Conservation (phyloP, 768 basidiomycete species). For the Coprinellus micaceus region DNA sequence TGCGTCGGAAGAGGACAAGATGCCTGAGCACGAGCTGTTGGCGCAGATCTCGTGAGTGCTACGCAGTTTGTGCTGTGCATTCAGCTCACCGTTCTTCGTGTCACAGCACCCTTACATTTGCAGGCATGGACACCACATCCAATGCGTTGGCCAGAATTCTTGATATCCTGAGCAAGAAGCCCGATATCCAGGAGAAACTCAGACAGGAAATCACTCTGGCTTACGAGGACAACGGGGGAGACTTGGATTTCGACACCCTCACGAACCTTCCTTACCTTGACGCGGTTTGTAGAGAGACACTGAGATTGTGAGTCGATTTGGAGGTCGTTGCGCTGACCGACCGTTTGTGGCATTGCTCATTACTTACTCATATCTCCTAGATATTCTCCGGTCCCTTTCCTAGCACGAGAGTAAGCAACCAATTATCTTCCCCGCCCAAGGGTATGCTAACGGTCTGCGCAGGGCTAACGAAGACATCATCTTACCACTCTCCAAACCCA, state of each 20-base stretch:
- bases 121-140: slow-evolving; percentile 41
- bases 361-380: slow-evolving; percentile 5
- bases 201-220: slow-evolving; percentile 33
- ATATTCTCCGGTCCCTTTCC: slow-evolving; percentile 23
- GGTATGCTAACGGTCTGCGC: background rate
- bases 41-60: slow-evolving; percentile 33
- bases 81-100: background rate
- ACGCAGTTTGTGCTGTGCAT: background rate
- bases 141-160: slow-evolving; percentile 32
- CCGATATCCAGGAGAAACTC: slow-evolving; percentile 34
- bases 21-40: slow-evolving; percentile 35
- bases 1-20: slow-evolving; percentile 26
- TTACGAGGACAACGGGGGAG: slow-evolving; percentile 16
- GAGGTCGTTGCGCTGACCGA: too few relatives aligned
- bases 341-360: background rate
- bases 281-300: slow-evolving; percentile 37
- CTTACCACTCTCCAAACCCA: slow-evolving; percentile 32
- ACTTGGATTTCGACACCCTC: slow-evolving; percentile 35
- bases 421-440: background rate
- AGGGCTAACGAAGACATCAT: slow-evolving; percentile 16
- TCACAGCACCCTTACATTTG: slow-evolving; percentile 33
- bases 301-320: slow-evolving; percentile 29
- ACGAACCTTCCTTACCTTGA: slow-evolving; percentile 35
- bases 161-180: slow-evolving; percentile 28
- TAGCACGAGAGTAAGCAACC: slow-evolving; percentile 17